A percentile compares a stretch with the other conserved stretches of the same genome.
phyloP scores from a whole-genome alignment of 2,329 filamentous ascomycete genomes.

The Cordyceps fumosorosea region DNA sequence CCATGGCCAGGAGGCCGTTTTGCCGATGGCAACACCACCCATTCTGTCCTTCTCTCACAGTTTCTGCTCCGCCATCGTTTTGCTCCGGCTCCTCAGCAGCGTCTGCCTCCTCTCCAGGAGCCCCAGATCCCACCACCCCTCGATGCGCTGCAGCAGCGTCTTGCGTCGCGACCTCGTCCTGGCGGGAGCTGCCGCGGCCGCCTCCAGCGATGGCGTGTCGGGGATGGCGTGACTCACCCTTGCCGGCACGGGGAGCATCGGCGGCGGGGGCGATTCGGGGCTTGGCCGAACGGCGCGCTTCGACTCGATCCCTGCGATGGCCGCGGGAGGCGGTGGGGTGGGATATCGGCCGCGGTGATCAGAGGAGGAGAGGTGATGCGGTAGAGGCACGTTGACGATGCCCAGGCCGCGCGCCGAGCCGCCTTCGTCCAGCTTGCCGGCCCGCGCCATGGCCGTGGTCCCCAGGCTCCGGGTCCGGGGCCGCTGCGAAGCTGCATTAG shows the following conservation, averaged over 20 bases:
- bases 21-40: neutral
- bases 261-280: constrained; percentile 24
- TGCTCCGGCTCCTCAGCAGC: constrained; percentile 22
- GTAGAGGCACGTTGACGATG: constrained; percentile 18
- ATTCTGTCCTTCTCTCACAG: neutral
- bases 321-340: constrained; percentile 31
- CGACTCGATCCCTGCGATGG: constrained; percentile 17
- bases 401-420: constrained; percentile 24
- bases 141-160: constrained; percentile 42
- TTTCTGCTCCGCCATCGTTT: constrained; percentile 13
- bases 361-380: constrained; percentile 20
- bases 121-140: constrained; percentile 50
- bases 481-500: too few relatives aligned
- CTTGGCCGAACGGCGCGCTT: constrained; percentile 15
- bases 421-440: constrained; percentile 25
- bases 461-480: constrained; percentile 29
- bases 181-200: neutral
- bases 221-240: neutral
- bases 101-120: constrained; percentile 40
- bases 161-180: constrained; percentile 32
- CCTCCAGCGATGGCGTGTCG: neutral
- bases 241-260: constrained; percentile 19
- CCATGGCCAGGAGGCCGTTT: neutral
- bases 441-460: constrained; percentile 29
- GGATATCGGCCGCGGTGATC: neutral